Percentiles rank a stretch among this genome's conserved stretches.
phyloP scores from a whole-genome alignment of 2,329 filamentous ascomycete species.

The Ascochyta lentis region DNA sequence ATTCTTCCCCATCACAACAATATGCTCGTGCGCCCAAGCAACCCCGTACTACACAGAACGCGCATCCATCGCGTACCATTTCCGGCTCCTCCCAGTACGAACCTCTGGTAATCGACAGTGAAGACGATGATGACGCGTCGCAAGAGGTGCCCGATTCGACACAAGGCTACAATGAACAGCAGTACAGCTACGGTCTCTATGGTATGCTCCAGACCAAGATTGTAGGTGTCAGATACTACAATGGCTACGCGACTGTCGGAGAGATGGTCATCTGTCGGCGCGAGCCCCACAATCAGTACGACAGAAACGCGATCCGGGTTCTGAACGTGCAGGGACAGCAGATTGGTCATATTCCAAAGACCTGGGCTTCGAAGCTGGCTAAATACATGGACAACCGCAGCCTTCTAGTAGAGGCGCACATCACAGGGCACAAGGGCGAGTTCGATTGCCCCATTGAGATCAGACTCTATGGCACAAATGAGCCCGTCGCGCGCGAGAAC shows the following conservation, averaged over 20 bases:
- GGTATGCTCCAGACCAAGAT: slow-evolving; percentile 60
- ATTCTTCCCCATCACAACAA: slow-evolving; percentile 12
- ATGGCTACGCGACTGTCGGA: slow-evolving; percentile 43
- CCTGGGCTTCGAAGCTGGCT: slow-evolving; percentile 73
- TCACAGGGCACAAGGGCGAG: slow-evolving; percentile 69
- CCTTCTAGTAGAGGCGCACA: slow-evolving; percentile 71
- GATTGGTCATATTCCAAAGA: slow-evolving; percentile 78
- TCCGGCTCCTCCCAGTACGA: slow-evolving; percentile 37
- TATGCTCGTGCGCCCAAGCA: slow-evolving; percentile 33
- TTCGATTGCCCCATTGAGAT: slow-evolving; percentile 78
- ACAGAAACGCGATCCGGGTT: slow-evolving; percentile 75
- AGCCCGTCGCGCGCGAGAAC: slow-evolving; percentile 58
- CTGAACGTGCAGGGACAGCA: slow-evolving; percentile 77
- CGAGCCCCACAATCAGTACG: slow-evolving; percentile 68
- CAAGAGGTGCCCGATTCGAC: slow-evolving; percentile 37
- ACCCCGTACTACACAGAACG: slow-evolving; percentile 27
- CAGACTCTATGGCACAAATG: slow-evolving; percentile 71
- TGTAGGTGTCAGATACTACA: slow-evolving; percentile 60
- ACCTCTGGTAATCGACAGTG: slow-evolving; percentile 34
- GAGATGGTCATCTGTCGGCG: slow-evolving; percentile 54
- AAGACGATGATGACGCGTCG: slow-evolving; percentile 40
- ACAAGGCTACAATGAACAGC: slow-evolving; percentile 34
- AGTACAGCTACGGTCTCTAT: slow-evolving; percentile 35
- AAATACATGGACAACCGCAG: slow-evolving; percentile 64
- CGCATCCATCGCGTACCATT: slow-evolving; percentile 14